Evolutionary conservation across 176 grass and related monocot species (phyloP).

Genomic region (Pharus latifolius): DNA sequence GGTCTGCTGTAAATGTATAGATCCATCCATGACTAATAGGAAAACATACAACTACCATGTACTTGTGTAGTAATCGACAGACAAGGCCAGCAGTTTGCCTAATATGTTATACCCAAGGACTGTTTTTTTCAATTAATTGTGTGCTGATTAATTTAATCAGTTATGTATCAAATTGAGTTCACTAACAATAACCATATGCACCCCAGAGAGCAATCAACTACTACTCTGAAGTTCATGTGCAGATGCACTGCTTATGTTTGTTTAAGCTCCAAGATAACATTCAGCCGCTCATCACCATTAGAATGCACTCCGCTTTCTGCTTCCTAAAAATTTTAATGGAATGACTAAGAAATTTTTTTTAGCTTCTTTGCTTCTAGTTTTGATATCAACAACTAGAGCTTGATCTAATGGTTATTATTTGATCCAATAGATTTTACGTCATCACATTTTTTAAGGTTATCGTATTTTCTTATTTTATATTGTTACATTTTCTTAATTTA

Average conservation of each 20-base stretch:
- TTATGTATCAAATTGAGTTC: neutral
- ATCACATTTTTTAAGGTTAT: too few species aligned
- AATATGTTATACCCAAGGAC: neutral
- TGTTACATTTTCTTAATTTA: too few species aligned
- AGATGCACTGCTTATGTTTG: neutral
- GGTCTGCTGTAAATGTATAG: neutral
- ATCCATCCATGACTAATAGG: neutral
- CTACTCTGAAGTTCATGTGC: neutral
- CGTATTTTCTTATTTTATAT: too few species aligned
- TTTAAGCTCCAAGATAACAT: neutral
- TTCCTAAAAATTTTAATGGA: too few species aligned
- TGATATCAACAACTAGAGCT: too few species aligned
- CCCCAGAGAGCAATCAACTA: neutral
- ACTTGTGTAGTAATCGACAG: neutral
- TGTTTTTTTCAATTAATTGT: neutral
- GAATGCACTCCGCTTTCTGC: neutral
- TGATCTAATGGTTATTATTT: too few species aligned
- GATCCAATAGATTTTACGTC: too few species aligned
- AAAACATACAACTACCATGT: neutral
- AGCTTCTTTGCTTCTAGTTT: too few species aligned
- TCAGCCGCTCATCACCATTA: neutral
- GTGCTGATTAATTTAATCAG: neutral
- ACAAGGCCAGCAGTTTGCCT: neutral
- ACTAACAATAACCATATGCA: neutral
- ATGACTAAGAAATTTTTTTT: too few species aligned